These are phyloP conservation scores for Podaxis sp. DNA, from an alignment of 768 basidiomycete genomes.

Conservation along the genomic window DNA sequence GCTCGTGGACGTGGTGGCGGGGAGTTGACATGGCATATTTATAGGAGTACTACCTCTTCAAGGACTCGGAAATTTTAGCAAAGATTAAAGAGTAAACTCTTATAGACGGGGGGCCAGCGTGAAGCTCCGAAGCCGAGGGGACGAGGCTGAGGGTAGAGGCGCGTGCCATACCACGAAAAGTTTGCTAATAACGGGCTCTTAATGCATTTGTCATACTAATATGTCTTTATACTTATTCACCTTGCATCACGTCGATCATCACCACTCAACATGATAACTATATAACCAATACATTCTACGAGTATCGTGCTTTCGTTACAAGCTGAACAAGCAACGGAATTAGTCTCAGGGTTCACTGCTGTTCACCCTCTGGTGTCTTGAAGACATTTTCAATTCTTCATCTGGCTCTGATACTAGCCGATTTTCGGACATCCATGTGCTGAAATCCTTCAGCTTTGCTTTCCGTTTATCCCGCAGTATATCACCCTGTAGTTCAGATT, in stretches of 20 bases:
- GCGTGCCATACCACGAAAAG: constrained; percentile 8
- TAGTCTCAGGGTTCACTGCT: neutral
- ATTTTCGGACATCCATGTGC: neutral
- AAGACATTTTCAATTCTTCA: neutral
- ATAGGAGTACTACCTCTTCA: constrained; percentile 94
- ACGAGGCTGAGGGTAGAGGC: neutral
- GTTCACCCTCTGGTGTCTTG: neutral
- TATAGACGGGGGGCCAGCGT: neutral
- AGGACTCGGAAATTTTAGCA: constrained; percentile 91
- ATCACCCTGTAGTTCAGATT: neutral
- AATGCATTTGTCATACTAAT: neutral
- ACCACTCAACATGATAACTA: constrained; percentile 11
- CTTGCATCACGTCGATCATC: constrained; percentile 1
- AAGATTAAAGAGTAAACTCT: constrained; percentile 82
- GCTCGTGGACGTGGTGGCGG: neutral
- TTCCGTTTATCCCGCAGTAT: neutral
- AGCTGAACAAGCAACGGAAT: neutral
- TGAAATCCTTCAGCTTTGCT: neutral
- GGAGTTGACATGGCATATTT: constrained; percentile 1
- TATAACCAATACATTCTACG: neutral
- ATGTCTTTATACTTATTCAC: neutral
- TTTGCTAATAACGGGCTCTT: constrained; percentile 10
- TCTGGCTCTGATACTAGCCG: neutral
- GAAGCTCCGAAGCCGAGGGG: neutral
- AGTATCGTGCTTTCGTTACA: neutral